A percentile compares a stretch with the other conserved stretches of the same genome.
These are phyloP conservation scores for Citrus australasica DNA, from an alignment of 345 rosid genomes.

Conservation along the genomic window DNA sequence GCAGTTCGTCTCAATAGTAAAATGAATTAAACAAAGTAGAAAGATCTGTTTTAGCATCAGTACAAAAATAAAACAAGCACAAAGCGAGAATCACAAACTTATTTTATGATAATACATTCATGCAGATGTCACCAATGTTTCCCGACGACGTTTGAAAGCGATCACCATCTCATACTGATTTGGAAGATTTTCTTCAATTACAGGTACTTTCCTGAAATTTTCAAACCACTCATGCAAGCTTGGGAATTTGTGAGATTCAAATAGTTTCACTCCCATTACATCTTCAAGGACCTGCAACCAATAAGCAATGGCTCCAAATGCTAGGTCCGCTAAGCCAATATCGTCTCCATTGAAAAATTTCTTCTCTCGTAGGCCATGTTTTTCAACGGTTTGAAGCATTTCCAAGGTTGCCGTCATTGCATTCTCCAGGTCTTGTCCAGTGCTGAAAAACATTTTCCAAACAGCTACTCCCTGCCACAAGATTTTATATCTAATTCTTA, in stretches of 20 bases:
- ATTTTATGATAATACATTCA: no score
- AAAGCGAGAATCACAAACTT: no score
- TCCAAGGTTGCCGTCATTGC: constrained; percentile 8
- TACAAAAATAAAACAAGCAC: no score
- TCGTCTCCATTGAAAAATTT: constrained; percentile 17
- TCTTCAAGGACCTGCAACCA: constrained; percentile 14
- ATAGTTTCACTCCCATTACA: not conserved
- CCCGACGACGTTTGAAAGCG: no score
- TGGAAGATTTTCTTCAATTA: no score
- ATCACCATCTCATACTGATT: no score
- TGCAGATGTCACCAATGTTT: no score
- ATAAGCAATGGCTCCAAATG: constrained; percentile 12
- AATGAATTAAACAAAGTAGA: no score
- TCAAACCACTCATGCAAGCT: constrained; percentile 9
- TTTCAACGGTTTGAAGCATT: constrained; percentile 12
- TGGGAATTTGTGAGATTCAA: constrained; percentile 15
- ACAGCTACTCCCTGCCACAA: constrained; percentile 5
- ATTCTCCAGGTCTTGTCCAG: constrained; percentile 11
- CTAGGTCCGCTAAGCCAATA: constrained; percentile 19
- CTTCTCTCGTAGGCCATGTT: constrained; percentile 11
- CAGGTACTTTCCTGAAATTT: not conserved
- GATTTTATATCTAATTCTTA: no score
- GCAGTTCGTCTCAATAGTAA: no score
- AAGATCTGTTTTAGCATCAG: no score
- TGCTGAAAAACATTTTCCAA: constrained; percentile 6